These are phyloP conservation scores for Hypoxylon rubiginosum DNA, from an alignment of 2,329 filamentous ascomycete genomes.

Conservation along the genomic window DNA sequence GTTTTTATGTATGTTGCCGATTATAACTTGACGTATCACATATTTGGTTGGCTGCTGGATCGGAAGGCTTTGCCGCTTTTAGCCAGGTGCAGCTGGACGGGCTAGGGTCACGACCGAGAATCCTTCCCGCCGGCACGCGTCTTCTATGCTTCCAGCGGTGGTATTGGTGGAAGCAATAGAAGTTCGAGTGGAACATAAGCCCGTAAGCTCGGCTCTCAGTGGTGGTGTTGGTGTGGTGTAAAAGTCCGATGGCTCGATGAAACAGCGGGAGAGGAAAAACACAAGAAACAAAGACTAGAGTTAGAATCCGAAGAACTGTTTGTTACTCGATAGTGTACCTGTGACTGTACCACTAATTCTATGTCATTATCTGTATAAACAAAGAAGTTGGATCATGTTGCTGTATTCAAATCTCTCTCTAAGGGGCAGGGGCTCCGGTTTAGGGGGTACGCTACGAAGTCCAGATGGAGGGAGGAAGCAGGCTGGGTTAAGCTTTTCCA, in stretches of 20 bases:
- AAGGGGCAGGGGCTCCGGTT: too few relatives aligned
- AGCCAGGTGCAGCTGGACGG: neutral
- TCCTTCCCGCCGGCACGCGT: neutral
- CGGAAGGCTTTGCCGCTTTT: neutral
- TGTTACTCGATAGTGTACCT: neutral
- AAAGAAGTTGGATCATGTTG: too few relatives aligned
- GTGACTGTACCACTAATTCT: neutral
- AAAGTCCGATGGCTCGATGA: neutral
- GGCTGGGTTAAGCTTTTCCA: conserved; percentile 17
- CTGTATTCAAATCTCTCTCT: too few relatives aligned
- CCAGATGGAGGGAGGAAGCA: neutral
- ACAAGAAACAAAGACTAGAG: neutral
- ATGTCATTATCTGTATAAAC: too few relatives aligned
- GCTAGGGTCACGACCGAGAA: neutral
- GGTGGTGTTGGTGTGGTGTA: neutral
- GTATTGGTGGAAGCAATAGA: neutral
- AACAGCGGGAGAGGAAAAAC: neutral
- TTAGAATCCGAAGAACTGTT: neutral
- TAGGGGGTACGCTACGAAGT: neutral
- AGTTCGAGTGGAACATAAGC: neutral
- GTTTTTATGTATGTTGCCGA: neutral
- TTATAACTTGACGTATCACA: neutral
- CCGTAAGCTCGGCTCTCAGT: neutral
- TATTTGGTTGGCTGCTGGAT: neutral
- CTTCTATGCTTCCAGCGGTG: neutral